These are phyloP conservation scores for Sicyos baderoa DNA, from an alignment of 306 rosid genomes.

Conservation along the genomic window DNA sequence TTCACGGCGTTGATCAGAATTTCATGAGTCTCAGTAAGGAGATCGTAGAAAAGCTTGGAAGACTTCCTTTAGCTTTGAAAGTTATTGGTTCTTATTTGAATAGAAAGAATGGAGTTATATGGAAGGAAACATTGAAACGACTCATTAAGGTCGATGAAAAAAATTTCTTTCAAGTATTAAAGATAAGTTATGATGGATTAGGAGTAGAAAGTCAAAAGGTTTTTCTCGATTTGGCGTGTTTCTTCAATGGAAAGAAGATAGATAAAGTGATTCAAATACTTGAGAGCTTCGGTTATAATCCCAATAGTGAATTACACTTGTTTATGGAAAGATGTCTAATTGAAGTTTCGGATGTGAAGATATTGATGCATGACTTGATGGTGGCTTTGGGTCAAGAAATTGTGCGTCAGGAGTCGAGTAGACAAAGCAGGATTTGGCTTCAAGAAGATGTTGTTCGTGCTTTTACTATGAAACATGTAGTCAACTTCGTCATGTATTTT, in stretches of 20 bases:
- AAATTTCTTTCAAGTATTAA: not conserved
- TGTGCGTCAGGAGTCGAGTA: not conserved
- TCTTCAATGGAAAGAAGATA: not conserved
- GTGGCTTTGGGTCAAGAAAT: constrained; percentile 12
- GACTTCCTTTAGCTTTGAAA: too few relatives aligned
- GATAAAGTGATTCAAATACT: not conserved
- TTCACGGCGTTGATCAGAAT: not conserved
- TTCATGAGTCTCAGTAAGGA: not conserved
- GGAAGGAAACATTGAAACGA: not conserved
- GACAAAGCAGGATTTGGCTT: constrained; percentile 21
- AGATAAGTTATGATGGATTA: constrained; percentile 17
- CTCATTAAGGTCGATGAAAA: not conserved
- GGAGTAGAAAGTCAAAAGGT: not conserved
- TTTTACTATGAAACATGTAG: not conserved
- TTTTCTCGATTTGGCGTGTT: constrained; percentile 20
- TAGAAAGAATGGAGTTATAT: not conserved
- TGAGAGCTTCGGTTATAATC: not conserved
- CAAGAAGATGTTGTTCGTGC: not conserved
- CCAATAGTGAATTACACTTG: not conserved
- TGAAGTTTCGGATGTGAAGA: not conserved
- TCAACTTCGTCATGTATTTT: not conserved
- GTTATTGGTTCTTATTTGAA: not conserved
- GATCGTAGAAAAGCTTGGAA: not conserved
- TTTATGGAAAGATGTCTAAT: not conserved
- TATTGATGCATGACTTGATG: constrained; percentile 22